Evolutionary conservation across 441 rosid genomes (phyloP).

Genomic region (Gossypium gossypioides): DNA sequence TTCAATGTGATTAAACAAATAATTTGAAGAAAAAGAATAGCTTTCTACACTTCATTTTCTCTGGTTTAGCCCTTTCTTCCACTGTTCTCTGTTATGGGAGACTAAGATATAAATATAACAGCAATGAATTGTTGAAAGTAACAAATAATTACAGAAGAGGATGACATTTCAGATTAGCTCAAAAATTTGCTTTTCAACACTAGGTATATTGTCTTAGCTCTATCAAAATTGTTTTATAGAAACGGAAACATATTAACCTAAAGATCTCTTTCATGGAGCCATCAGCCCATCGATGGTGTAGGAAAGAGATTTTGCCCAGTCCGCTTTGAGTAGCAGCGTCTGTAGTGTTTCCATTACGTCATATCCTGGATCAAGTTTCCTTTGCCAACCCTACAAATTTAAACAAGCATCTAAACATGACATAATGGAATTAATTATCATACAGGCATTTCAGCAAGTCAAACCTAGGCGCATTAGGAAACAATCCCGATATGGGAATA

Average conservation of each 20-base stretch:
- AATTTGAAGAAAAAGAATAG: not conserved
- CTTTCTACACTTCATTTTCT: not conserved
- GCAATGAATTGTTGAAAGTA: slow-evolving; percentile 1
- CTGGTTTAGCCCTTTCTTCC: not conserved
- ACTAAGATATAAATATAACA: not conserved
- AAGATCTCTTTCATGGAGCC: slow-evolving; percentile 56
- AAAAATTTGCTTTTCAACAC: slow-evolving; percentile 23
- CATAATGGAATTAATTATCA: not conserved
- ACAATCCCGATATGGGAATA: not conserved
- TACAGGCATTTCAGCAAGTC: not conserved
- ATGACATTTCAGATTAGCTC: slow-evolving; percentile 1
- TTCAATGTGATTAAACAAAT: not conserved
- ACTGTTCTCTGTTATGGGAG: not conserved
- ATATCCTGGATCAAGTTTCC: slow-evolving; percentile 86
- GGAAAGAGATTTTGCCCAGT: slow-evolving; percentile 95
- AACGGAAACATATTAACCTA: slow-evolving; percentile 2
- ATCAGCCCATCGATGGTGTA: slow-evolving; percentile 91
- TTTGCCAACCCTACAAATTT: slow-evolving; percentile 82
- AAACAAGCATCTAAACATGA: not conserved
- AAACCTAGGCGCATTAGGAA: not conserved
- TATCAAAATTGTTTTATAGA: slow-evolving; percentile 37
- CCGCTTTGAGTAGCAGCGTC: slow-evolving; percentile 70
- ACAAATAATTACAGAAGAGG: slow-evolving; percentile 1
- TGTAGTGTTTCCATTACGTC: slow-evolving; percentile 91
- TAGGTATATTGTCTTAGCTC: slow-evolving; percentile 23